Evolutionary conservation across 148 eudicot species (phyloP).

Genomic region (Agrostemma githago): DNA sequence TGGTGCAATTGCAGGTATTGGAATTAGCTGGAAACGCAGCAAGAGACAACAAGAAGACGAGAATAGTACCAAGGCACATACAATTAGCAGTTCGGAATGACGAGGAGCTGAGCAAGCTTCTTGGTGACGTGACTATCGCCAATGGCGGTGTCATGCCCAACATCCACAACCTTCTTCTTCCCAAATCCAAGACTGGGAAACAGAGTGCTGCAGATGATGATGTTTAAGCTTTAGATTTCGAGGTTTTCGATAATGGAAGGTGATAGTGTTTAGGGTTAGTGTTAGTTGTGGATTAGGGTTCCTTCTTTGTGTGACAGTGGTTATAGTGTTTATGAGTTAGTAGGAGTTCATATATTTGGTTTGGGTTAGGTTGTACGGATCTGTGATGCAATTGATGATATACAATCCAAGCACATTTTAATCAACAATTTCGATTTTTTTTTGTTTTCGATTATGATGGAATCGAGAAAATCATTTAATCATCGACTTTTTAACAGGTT

Average conservation of each 20-base stretch:
- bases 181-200: conserved; percentile 51
- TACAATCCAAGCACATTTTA: no score
- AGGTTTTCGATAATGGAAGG: background rate
- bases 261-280: background rate
- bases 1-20: conserved; percentile 39
- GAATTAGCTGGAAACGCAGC: conserved; percentile 94
- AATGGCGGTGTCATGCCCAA: conserved; percentile 94
- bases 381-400: no score
- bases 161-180: conserved; percentile 76
- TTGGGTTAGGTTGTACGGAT: background rate
- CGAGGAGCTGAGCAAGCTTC: conserved; percentile 78
- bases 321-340: background rate
- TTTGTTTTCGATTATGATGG: no score
- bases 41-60: conserved; percentile 82
- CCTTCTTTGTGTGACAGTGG: no score
- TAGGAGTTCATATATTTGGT: background rate
- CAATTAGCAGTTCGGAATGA: conserved; percentile 81
- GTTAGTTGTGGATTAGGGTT: conserved; percentile 3
- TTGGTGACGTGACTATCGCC: conserved; percentile 82
- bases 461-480: no score
- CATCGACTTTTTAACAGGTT: no score
- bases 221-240: background rate
- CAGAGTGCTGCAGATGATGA: conserved; percentile 53
- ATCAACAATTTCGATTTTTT: no score
- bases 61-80: conserved; percentile 79